phyloP scores from a whole-genome alignment of 208 protist species.

The Acanthamoeba royreba region DNA sequence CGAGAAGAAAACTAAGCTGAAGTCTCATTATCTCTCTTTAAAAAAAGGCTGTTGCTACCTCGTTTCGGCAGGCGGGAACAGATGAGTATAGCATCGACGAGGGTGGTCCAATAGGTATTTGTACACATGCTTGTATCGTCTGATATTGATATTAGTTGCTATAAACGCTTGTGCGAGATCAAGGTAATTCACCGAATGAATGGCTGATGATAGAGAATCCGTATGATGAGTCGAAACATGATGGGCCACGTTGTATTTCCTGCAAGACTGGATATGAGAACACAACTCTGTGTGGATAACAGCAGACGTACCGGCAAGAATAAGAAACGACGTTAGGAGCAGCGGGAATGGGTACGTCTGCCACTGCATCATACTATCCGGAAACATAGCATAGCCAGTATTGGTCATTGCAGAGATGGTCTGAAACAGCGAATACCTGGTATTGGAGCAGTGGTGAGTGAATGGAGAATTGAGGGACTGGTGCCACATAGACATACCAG shows the following conservation, averaged over 20 bases:
- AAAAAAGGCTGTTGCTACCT: too few species aligned
- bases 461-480: not conserved
- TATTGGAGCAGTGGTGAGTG: not conserved
- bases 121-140: not conserved
- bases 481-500: not conserved
- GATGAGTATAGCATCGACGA: not conserved
- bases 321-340: not conserved
- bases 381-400: not conserved
- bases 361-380: not conserved
- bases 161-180: too few species aligned
- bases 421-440: not conserved
- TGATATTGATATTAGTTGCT: too few species aligned
- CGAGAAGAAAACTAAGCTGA: not conserved
- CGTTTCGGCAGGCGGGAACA: not conserved
- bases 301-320: not conserved
- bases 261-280: not conserved
- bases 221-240: not conserved
- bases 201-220: not conserved
- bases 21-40: too few species aligned
- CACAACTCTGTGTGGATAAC: not conserved
- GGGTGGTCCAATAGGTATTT: not conserved
- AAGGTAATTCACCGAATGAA: too few species aligned
- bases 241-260: not conserved
- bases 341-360: not conserved
- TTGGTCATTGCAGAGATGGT: not conserved